Evolutionary conservation across 257 asterid species (phyloP).

Genomic region (Lithospermum erythrorhizon): DNA sequence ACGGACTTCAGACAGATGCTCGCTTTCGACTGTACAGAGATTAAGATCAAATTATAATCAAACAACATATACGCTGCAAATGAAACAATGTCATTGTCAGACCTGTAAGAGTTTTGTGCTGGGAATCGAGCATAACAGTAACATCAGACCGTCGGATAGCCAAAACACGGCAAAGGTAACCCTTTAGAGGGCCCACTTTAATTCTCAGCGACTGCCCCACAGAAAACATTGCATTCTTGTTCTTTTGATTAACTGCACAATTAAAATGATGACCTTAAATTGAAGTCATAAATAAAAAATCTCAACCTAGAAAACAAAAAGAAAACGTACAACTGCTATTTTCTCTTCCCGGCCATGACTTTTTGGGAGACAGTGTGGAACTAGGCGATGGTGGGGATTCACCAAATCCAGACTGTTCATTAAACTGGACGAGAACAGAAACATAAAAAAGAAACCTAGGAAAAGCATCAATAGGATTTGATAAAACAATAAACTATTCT

Average conservation of each 20-base stretch:
- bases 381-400: slow-evolving; percentile 63
- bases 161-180: slow-evolving; percentile 77
- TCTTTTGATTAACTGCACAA: slow-evolving; percentile 56
- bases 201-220: slow-evolving; percentile 83
- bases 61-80: background rate
- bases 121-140: slow-evolving; percentile 91
- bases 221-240: slow-evolving; percentile 50
- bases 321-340: slow-evolving; percentile 53
- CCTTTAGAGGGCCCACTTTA: slow-evolving; percentile 90
- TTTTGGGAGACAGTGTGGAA: slow-evolving; percentile 63
- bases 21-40: slow-evolving; percentile 58
- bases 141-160: slow-evolving; percentile 86
- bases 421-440: slow-evolving; percentile 31
- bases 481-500: too few species aligned
- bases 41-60: slow-evolving; percentile 2
- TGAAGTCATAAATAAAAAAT: slow-evolving; percentile 3
- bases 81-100: slow-evolving; percentile 9
- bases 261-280: slow-evolving; percentile 6
- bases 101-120: slow-evolving; percentile 88
- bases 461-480: background rate
- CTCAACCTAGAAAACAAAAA: background rate
- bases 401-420: slow-evolving; percentile 49
- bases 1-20: slow-evolving; percentile 79
- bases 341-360: slow-evolving; percentile 52
- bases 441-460: slow-evolving; percentile 1